Conservation (phyloP, 164 flowering plant species). For the Vitis cinerea region DNA sequence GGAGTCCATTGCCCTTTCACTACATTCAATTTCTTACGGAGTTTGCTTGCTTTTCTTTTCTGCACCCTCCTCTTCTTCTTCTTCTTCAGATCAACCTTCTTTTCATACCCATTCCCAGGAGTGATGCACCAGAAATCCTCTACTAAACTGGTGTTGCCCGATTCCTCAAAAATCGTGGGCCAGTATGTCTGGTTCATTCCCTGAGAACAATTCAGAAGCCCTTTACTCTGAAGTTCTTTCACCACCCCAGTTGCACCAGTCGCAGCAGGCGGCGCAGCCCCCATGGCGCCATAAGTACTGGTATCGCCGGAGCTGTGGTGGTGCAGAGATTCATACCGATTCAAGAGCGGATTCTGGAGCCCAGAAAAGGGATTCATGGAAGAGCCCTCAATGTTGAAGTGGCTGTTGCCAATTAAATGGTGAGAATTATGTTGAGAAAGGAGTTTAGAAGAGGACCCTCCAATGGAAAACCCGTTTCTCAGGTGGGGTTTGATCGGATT, state of each 20-base stretch:
- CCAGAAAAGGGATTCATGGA: slow-evolving; percentile 10
- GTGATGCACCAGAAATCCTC: slow-evolving; percentile 9
- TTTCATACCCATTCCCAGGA: neutral
- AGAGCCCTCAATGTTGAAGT: slow-evolving; percentile 9
- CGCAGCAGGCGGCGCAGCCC: neutral
- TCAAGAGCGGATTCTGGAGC: too few species aligned
- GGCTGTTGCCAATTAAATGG: too few species aligned
- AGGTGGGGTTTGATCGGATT: neutral
- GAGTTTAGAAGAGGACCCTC: slow-evolving; percentile 9
- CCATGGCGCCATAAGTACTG: too few species aligned
- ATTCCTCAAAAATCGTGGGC: neutral
- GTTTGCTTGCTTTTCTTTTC: neutral
- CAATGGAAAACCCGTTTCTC: slow-evolving; percentile 1
- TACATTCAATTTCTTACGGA: slow-evolving; percentile 3
- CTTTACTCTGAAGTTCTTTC: slow-evolving; percentile 2
- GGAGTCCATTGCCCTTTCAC: slow-evolving; percentile 41
- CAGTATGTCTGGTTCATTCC: neutral
- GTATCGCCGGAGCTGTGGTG: too few species aligned
- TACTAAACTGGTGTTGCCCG: neutral
- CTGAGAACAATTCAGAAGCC: neutral
- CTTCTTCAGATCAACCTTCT: slow-evolving; percentile 1
- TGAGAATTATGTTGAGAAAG: too few species aligned
- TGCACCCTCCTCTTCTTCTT: slow-evolving; percentile 3
- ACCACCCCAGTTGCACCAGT: neutral
- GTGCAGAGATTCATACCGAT: too few species aligned